A percentile compares a stretch with the other conserved stretches of the same genome.
These are phyloP conservation scores for Carex scoparia DNA, from an alignment of 176 grass and related monocot species.

Conservation along the genomic window DNA sequence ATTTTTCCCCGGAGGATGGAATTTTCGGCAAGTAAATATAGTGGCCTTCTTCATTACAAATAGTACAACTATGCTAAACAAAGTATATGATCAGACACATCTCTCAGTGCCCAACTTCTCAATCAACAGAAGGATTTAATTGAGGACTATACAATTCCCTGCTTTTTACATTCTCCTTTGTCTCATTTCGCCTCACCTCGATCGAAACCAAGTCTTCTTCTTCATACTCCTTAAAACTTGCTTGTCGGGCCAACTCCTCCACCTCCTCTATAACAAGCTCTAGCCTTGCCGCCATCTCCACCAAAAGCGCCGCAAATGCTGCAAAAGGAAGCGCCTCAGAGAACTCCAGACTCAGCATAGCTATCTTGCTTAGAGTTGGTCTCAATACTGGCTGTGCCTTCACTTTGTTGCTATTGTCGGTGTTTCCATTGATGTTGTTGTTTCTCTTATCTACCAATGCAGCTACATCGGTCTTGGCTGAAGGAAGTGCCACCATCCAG, in stretches of 20 bases:
- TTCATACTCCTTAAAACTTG: constrained; percentile 68
- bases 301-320: constrained; percentile 78
- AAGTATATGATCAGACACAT: background rate
- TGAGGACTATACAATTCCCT: constrained; percentile 20
- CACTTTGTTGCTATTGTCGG: background rate
- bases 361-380: constrained; percentile 81
- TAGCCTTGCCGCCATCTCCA: constrained; percentile 84
- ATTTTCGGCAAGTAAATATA: background rate
- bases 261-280: constrained; percentile 93
- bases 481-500: constrained; percentile 30
- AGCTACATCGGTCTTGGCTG: constrained; percentile 55
- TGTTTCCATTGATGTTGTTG: constrained; percentile 2
- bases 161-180: constrained; percentile 25
- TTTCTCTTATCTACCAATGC: constrained; percentile 38
- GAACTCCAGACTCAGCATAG: constrained; percentile 69
- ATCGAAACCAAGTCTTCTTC: constrained; percentile 42
- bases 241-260: constrained; percentile 53
- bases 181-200: constrained; percentile 39
- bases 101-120: background rate
- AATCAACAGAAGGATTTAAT: background rate
- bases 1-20: background rate
- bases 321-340: constrained; percentile 86
- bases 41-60: background rate
- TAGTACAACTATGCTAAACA: background rate
- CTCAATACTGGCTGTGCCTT: constrained; percentile 7